Conservation (phyloP, 2,329 filamentous ascomycete genomes). For the Neopestalotiopsis sp. region DNA sequence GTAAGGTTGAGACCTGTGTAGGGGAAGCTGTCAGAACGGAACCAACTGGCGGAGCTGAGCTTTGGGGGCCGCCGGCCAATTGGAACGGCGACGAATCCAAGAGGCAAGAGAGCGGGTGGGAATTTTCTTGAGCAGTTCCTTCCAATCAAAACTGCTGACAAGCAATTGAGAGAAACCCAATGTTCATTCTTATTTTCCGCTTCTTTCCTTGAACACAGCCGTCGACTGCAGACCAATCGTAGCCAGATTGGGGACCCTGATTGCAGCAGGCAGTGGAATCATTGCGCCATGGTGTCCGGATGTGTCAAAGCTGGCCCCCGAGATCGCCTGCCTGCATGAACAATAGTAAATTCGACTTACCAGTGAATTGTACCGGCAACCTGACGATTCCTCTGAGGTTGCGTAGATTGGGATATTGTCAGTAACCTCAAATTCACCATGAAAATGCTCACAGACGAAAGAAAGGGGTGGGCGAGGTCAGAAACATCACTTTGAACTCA, state of each 20-base stretch:
- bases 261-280: background rate
- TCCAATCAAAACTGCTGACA: background rate
- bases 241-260: background rate
- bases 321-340: background rate
- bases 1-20: background rate
- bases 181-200: background rate
- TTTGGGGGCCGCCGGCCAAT: background rate
- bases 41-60: conserved; percentile 7
- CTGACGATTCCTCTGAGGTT: background rate
- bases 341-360: background rate
- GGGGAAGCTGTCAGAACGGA: conserved; percentile 4
- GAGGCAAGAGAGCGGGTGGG: background rate
- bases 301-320: background rate
- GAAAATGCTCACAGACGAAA: too few relatives aligned
- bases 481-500: too few relatives aligned
- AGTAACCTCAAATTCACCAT: too few relatives aligned
- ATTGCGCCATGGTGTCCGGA: conserved; percentile 2
- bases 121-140: background rate
- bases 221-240: background rate
- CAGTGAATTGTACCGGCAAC: background rate
- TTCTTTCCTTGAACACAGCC: background rate
- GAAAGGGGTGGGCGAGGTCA: too few relatives aligned
- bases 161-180: background rate
- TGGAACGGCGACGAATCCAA: conserved; percentile 3
- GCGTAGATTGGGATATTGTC: background rate